These are phyloP conservation scores for Wallacemonas sp. DNA, from an alignment of 208 protist genomes.

Conservation along the genomic window DNA sequence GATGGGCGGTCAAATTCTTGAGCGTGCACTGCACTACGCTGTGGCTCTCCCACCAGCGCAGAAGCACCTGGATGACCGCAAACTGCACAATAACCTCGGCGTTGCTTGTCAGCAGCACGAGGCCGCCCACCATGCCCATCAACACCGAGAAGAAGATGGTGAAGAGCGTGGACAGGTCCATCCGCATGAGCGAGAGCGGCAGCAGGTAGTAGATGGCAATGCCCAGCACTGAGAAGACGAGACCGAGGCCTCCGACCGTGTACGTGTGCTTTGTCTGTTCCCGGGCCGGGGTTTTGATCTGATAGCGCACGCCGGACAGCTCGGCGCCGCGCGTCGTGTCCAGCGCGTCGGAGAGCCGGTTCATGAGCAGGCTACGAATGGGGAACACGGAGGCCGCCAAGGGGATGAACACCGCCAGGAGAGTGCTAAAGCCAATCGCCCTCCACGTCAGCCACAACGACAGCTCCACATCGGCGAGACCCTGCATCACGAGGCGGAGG, in stretches of 20 bases:
- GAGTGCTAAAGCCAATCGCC: conserved; percentile 62
- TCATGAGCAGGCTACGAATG: conserved; percentile 66
- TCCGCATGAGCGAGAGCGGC: conserved; percentile 82
- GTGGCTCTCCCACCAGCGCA: conserved; percentile 84
- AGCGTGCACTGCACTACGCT: conserved; percentile 61
- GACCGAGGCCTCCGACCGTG: conserved; percentile 51
- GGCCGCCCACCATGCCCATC: conserved; percentile 87
- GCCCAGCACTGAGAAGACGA: conserved; percentile 56
- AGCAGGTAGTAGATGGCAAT: conserved; percentile 93
- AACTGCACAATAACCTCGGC: conserved; percentile 83
- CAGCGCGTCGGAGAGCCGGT: conserved; percentile 84
- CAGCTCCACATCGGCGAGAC: conserved; percentile 39
- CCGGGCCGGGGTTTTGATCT: conserved; percentile 33
- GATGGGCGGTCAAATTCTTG: conserved; percentile 93
- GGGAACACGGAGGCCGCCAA: conserved; percentile 85
- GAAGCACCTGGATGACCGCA: conserved; percentile 38
- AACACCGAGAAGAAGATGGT: conserved; percentile 94
- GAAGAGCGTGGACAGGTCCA: conserved; percentile 89
- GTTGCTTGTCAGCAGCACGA: conserved; percentile 92
- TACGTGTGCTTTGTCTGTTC: conserved; percentile 27
- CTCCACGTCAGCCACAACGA: conserved; percentile 28
- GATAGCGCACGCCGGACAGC: conserved; percentile 62
- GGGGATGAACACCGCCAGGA: conserved; percentile 83
- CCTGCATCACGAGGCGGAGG: conserved; percentile 35
- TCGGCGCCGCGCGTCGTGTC: conserved; percentile 57